Percentiles rank a stretch among this genome's conserved stretches.
These are phyloP conservation scores for Xylaria grammica DNA, from an alignment of 495 filamentous ascomycete species.

Conservation along the genomic window DNA sequence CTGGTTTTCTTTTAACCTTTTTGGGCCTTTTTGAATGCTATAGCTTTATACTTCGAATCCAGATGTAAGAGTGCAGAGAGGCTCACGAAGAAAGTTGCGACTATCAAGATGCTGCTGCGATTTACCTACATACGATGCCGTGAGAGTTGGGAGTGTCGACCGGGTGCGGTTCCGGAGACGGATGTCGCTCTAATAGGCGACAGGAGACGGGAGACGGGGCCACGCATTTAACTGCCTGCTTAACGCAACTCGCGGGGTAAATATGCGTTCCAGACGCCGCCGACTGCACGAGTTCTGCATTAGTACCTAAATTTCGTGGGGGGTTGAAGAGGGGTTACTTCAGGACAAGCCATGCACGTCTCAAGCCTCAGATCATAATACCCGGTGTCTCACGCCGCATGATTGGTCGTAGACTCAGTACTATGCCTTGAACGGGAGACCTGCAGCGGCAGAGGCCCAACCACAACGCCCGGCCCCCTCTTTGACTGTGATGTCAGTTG, in stretches of 20 bases:
- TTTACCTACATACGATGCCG: too few species aligned
- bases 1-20: too few species aligned
- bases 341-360: not conserved
- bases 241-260: constrained; percentile 11
- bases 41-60: too few species aligned
- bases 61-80: too few species aligned
- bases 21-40: too few species aligned
- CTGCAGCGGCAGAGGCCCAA: not conserved
- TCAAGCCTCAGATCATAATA: not conserved
- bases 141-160: too few species aligned
- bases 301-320: constrained; percentile 7
- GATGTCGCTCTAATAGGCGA: too few species aligned
- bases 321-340: not conserved
- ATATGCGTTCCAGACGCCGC: not conserved
- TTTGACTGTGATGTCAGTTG: too few species aligned
- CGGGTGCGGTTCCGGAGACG: too few species aligned
- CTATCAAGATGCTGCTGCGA: too few species aligned
- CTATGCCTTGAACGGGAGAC: not conserved
- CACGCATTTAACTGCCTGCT: not conserved
- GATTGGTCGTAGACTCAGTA: not conserved
- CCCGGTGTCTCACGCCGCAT: not conserved
- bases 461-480: not conserved
- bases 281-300: constrained; percentile 1
- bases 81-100: too few species aligned
- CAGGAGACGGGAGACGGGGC: not conserved